phyloP scores from a whole-genome alignment of 169 alveolate genomes.

The Sarcocystis neurona region DNA sequence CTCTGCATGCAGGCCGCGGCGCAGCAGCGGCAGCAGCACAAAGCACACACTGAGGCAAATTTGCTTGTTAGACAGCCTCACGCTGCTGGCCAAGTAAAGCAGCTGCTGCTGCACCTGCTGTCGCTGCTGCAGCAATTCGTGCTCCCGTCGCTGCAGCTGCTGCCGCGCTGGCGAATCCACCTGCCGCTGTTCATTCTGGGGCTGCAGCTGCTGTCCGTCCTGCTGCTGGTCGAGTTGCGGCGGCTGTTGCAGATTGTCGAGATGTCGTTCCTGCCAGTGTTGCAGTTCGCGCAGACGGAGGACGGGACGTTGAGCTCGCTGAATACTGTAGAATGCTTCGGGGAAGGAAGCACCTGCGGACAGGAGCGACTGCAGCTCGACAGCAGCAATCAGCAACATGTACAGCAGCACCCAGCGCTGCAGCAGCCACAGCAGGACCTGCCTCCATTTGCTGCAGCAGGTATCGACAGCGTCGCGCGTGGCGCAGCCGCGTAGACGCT shows the following conservation, averaged over 20 bases:
- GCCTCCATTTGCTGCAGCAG: conserved; percentile 24
- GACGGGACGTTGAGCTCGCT: conserved; percentile 12
- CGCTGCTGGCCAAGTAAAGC: not conserved
- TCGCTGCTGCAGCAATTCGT: conserved; percentile 31
- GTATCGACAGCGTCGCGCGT: too few relatives aligned
- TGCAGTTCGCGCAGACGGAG: not conserved
- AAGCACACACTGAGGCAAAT: not conserved
- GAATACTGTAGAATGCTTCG: conserved; percentile 48
- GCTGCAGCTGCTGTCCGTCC: conserved; percentile 21
- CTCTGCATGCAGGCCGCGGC: not conserved
- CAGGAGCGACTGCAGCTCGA: conserved; percentile 44
- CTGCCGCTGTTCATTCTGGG: conserved; percentile 25
- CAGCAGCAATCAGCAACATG: conserved; percentile 31
- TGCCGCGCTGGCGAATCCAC: not conserved
- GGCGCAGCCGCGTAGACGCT: too few relatives aligned
- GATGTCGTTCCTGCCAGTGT: not conserved
- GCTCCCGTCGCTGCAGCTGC: conserved; percentile 45
- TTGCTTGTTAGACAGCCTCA: not conserved
- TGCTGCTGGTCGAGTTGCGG: not conserved
- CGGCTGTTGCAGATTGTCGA: conserved; percentile 32
- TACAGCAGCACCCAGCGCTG: conserved; percentile 44
- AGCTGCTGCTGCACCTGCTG: conserved; percentile 25
- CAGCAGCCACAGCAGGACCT: conserved; percentile 34
- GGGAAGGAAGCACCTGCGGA: conserved; percentile 47
- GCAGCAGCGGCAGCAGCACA: conserved; percentile 13